These are phyloP conservation scores for Colletotrichum melonis DNA, from an alignment of 2,329 filamentous ascomycete species.

Conservation along the genomic window DNA sequence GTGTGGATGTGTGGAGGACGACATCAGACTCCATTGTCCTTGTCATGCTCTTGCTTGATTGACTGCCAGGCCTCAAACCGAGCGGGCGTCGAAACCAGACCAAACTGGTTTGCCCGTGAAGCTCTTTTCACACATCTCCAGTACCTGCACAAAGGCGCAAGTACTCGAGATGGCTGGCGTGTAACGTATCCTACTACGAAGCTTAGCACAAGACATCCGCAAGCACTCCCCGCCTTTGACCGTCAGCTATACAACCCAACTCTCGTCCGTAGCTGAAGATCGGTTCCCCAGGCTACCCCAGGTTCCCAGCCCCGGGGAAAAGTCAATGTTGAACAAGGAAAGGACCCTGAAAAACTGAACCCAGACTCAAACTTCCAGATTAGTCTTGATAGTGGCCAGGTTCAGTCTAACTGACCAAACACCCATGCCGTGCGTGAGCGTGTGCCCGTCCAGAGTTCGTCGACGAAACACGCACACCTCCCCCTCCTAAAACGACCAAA, in stretches of 20 bases:
- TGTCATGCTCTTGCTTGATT: not conserved
- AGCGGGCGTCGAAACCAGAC: not conserved
- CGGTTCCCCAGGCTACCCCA: not conserved
- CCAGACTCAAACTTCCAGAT: not conserved
- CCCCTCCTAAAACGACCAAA: slow-evolving; percentile 6
- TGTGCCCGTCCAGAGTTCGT: slow-evolving; percentile 4
- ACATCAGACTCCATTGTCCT: not conserved
- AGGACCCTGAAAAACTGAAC: slow-evolving; percentile 7
- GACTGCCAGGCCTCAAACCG: not conserved
- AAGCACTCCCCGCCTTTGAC: not conserved
- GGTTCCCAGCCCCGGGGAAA: not conserved
- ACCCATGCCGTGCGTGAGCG: not conserved
- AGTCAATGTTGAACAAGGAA: slow-evolving; percentile 1
- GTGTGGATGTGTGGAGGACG: slow-evolving; percentile 2
- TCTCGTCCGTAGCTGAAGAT: not conserved
- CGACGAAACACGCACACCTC: slow-evolving; percentile 26
- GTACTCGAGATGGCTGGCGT: slow-evolving; percentile 14
- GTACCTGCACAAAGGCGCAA: not conserved
- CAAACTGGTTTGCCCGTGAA: not conserved
- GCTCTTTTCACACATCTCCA: not conserved
- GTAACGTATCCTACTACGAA: not conserved
- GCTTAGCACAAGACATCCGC: slow-evolving; percentile 4
- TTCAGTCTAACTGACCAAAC: not conserved
- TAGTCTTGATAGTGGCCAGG: not conserved
- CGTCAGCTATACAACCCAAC: not conserved